Evolutionary conservation across 768 basidiomycete genomes (phyloP).

Genomic region (Tylopilus sp.): DNA sequence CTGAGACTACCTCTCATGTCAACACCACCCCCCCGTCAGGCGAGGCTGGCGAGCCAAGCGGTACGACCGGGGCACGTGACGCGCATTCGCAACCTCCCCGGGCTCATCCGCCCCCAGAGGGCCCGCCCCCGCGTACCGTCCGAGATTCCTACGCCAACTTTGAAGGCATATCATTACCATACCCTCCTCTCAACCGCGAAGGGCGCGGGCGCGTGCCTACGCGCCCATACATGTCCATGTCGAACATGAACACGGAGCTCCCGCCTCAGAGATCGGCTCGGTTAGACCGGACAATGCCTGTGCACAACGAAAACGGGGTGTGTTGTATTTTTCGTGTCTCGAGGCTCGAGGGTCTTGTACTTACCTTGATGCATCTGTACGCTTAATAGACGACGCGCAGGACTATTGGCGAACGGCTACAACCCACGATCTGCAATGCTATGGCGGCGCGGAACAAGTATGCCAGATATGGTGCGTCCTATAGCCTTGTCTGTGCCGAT

Average conservation of each 20-base stretch:
- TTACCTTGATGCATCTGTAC: background rate
- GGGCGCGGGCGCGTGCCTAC: constrained; percentile 12
- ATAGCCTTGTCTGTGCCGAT: constrained; percentile 8
- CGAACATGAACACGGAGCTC: background rate
- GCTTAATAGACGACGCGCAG: constrained; percentile 24
- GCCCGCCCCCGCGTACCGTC: background rate
- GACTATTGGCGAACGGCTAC: constrained; percentile 50
- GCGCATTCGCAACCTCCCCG: constrained; percentile 1
- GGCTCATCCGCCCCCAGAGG: constrained; percentile 3
- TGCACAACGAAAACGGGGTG: constrained; percentile 18
- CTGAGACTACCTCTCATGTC: background rate
- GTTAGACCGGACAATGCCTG: constrained; percentile 28
- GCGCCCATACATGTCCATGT: constrained; percentile 3
- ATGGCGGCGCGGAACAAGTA: constrained; percentile 44
- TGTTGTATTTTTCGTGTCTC: constrained; percentile 1
- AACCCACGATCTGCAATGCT: constrained; percentile 51
- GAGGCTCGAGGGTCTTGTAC: too few species aligned
- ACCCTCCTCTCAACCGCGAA: constrained; percentile 14
- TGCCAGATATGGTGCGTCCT: constrained; percentile 39
- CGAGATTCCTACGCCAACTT: constrained; percentile 6
- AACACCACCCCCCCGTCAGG: background rate
- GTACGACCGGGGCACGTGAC: background rate
- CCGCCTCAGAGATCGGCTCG: background rate
- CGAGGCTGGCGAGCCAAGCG: background rate
- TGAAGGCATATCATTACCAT: background rate